Conservation (phyloP, 2,329 filamentous ascomycete genomes). For the Cyclaneusma minus region DNA sequence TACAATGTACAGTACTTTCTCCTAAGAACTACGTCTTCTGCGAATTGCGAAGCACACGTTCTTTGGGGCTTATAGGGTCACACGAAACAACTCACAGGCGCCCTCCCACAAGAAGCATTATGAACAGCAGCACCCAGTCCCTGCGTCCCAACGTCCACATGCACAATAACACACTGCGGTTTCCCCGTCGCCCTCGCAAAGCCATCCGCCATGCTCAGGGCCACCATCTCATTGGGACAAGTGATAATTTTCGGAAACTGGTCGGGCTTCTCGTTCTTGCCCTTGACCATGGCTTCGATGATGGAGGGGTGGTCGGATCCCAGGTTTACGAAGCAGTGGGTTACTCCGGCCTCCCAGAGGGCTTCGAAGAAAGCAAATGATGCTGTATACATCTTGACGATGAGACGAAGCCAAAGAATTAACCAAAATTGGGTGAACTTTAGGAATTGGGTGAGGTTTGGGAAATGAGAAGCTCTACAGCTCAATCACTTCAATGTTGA, state of each 20-base stretch:
- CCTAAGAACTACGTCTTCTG: background rate
- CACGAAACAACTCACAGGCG: too few relatives aligned
- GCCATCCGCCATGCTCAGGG: constrained; percentile 62
- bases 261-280: constrained; percentile 46
- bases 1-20: background rate
- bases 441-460: background rate
- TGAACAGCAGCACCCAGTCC: constrained; percentile 59
- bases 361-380: constrained; percentile 62
- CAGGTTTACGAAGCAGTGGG: constrained; percentile 42
- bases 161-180: constrained; percentile 56
- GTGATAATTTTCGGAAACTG: constrained; percentile 53
- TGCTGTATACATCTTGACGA: constrained; percentile 34
- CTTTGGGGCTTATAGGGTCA: too few relatives aligned
- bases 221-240: constrained; percentile 63
- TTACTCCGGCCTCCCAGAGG: constrained; percentile 46
- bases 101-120: constrained; percentile 55
- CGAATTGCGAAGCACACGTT: too few relatives aligned
- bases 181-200: constrained; percentile 51
- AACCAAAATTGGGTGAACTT: background rate
- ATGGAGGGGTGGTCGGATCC: constrained; percentile 52
- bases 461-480: background rate
- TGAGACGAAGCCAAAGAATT: background rate
- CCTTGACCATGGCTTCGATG: constrained; percentile 58
- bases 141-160: constrained; percentile 66
- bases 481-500: background rate